A percentile compares a stretch with the other conserved stretches of the same genome.
phyloP scores from a whole-genome alignment of 768 basidiomycete species.

The Inosperma sp. region DNA sequence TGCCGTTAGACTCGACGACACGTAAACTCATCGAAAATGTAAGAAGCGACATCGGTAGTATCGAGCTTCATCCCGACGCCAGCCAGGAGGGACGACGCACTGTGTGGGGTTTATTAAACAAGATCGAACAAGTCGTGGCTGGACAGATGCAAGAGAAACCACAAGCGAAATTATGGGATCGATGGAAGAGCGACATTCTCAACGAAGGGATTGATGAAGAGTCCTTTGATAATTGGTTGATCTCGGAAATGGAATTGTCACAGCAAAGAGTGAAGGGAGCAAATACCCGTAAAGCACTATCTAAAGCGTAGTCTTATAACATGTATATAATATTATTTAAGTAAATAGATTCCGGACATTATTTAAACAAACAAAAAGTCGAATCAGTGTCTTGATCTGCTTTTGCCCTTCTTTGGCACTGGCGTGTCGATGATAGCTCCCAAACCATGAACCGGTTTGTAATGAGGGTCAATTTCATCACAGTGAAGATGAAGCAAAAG shows the following conservation, averaged over 20 bases:
- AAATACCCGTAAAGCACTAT: conserved; percentile 8
- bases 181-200: conserved; percentile 13
- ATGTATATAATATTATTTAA: conserved; percentile 7
- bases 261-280: neutral
- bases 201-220: neutral
- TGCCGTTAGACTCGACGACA: conserved; percentile 59
- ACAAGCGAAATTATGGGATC: conserved; percentile 33
- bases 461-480: conserved; percentile 68
- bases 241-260: neutral
- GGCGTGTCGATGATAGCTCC: conserved; percentile 55
- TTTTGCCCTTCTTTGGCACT: conserved; percentile 48
- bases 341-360: no score
- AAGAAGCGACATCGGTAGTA: conserved; percentile 56
- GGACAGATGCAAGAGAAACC: neutral
- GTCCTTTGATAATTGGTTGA: conserved; percentile 14
- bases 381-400: conserved; percentile 47
- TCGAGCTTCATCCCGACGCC: conserved; percentile 50
- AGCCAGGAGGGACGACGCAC: conserved; percentile 43
- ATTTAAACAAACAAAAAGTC: conserved; percentile 18
- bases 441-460: conserved; percentile 73
- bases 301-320: neutral
- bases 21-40: conserved; percentile 57
- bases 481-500: conserved; percentile 77
- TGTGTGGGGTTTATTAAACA: conserved; percentile 45
- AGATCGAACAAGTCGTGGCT: conserved; percentile 43